Evolutionary conservation across 2,329 filamentous ascomycete species (phyloP).

Genomic region (Ophiostoma angusticollis): DNA sequence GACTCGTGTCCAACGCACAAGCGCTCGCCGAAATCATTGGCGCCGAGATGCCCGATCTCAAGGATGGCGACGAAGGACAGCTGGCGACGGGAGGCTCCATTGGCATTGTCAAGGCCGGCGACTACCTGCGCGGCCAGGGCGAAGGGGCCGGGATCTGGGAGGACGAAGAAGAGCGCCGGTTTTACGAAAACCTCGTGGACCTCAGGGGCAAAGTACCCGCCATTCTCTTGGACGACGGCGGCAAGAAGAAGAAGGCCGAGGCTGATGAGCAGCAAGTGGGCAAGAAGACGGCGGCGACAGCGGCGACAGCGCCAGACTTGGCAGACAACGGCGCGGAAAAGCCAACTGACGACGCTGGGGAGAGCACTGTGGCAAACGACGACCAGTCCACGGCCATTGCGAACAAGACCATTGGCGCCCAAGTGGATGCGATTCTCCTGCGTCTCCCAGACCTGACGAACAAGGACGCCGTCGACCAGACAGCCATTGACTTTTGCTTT

Average conservation of each 20-base stretch:
- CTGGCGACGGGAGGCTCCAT: constrained; percentile 62
- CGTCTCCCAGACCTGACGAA: constrained; percentile 82
- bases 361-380: constrained; percentile 39
- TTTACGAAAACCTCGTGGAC: constrained; percentile 94
- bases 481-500: constrained; percentile 94
- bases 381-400: constrained; percentile 89
- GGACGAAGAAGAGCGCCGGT: constrained; percentile 92
- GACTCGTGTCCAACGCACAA: constrained; percentile 79
- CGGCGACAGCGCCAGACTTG: constrained; percentile 24
- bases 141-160: constrained; percentile 96
- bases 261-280: constrained; percentile 68
- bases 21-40: constrained; percentile 78
- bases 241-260: constrained; percentile 89
- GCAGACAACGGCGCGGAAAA: constrained; percentile 42
- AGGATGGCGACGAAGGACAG: constrained; percentile 63
- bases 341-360: constrained; percentile 27
- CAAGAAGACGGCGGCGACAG: constrained; percentile 50
- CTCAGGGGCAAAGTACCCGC: constrained; percentile 90
- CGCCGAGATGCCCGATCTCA: constrained; percentile 85
- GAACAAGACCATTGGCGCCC: constrained; percentile 94
- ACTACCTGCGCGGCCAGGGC: constrained; percentile 79
- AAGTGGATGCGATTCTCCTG: constrained; percentile 81
- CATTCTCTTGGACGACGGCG: constrained; percentile 83
- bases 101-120: constrained; percentile 83
- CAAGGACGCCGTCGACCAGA: constrained; percentile 84